These are phyloP conservation scores for Rhodotorula babjevae DNA, from an alignment of 768 basidiomycete species.

Conservation along the genomic window DNA sequence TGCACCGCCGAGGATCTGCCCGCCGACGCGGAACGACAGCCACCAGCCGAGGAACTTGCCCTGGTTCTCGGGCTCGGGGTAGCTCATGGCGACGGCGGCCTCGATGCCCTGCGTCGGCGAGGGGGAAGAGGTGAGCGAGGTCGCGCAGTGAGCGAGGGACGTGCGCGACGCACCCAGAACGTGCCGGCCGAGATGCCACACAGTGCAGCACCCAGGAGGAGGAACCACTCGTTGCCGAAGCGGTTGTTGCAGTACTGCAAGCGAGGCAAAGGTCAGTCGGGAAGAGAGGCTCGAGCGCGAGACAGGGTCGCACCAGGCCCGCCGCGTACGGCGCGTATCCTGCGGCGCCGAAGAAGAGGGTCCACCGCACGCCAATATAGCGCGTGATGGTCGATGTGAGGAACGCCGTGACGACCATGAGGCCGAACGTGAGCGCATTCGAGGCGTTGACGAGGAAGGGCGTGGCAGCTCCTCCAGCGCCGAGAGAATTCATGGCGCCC, in stretches of 20 bases:
- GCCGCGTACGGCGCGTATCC: slow-evolving; percentile 19
- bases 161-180: slow-evolving; percentile 23
- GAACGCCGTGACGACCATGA: slow-evolving; percentile 32
- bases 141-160: no score
- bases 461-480: slow-evolving; percentile 6
- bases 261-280: no score
- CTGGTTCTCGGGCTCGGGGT: slow-evolving; percentile 34
- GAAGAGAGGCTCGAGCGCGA: no score
- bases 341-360: slow-evolving; percentile 11
- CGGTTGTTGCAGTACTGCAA: slow-evolving; percentile 14
- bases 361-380: slow-evolving; percentile 16
- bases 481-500: slow-evolving; percentile 32
- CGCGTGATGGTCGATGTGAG: slow-evolving; percentile 6
- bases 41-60: slow-evolving; percentile 35
- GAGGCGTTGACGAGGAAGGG: slow-evolving; percentile 10
- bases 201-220: slow-evolving; percentile 33
- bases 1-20: slow-evolving; percentile 29
- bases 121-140: not conserved
- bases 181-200: slow-evolving; percentile 35
- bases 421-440: slow-evolving; percentile 26
- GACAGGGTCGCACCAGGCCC: not conserved
- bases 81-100: slow-evolving; percentile 32
- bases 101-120: not conserved
- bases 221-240: slow-evolving; percentile 25
- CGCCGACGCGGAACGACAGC: slow-evolving; percentile 25